Conservation (phyloP, 2,329 filamentous ascomycete genomes). For the Hypoxylon sp. region DNA sequence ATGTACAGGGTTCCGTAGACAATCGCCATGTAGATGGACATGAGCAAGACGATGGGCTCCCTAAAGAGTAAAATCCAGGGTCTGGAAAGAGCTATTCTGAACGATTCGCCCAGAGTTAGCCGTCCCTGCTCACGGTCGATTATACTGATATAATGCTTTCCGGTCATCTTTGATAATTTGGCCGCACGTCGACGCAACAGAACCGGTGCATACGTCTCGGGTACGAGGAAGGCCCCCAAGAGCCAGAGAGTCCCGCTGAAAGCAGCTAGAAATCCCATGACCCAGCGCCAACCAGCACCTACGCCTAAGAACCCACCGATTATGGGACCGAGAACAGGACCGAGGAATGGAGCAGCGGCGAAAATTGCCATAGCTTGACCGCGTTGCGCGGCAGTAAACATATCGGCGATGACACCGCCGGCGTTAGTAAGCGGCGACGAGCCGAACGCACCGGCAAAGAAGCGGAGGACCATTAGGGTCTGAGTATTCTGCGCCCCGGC, state of each 20-base stretch:
- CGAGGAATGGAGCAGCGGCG: conserved; percentile 73
- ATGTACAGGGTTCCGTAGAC: conserved; percentile 20
- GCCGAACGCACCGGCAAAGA: conserved; percentile 67
- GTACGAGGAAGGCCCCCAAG: conserved; percentile 60
- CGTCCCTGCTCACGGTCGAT: conserved; percentile 56
- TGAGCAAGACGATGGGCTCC: conserved; percentile 76
- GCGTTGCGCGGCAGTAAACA: conserved; percentile 61
- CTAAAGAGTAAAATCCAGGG: conserved; percentile 76
- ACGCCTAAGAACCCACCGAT: conserved; percentile 73
- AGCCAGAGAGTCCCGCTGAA: conserved; percentile 71
- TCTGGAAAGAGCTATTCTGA: conserved; percentile 67
- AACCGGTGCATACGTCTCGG: conserved; percentile 70
- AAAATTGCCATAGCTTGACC: conserved; percentile 71
- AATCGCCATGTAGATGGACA: conserved; percentile 65
- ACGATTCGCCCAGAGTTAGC: conserved; percentile 58
- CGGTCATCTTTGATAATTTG: conserved; percentile 62
- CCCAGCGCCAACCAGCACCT: conserved; percentile 74
- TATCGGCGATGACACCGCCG: conserved; percentile 66
- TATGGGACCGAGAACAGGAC: conserved; percentile 71
- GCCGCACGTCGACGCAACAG: conserved; percentile 64
- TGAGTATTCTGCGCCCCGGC: conserved; percentile 64
- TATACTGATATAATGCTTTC: conserved; percentile 66
- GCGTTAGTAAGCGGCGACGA: conserved; percentile 66
- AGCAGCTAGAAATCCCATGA: conserved; percentile 70
- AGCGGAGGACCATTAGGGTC: conserved; percentile 71